Base-by-base conservation (phyloP, 83 land plant species). In the Diphasiastrum complanatum region DNA sequence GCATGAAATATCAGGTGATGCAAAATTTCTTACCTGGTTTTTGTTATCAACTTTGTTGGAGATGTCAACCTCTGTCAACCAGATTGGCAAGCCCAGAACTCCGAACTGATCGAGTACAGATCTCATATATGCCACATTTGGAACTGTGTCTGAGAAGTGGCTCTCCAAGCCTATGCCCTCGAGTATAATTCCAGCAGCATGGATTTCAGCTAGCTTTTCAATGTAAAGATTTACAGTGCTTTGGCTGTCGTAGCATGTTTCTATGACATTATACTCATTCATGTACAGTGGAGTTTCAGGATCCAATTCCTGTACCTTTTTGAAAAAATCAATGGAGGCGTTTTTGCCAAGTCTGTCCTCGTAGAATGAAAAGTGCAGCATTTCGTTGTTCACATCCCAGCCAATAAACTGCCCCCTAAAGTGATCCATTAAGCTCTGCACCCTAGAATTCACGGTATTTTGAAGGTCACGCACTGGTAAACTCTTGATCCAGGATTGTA, bases 331-430 rank as follows among this genome's bases (percentile, higher is more conserved):
- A 31, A 75, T 24, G 2, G 87, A 74, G 26, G 83, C 85, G 35
- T 82, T 64, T 3, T 56, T 27, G 0, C 86, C 85, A 0, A 95
- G 83, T 26, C 78, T 36, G 50, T 80, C 66, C 75, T 83, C 93
- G 43, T 81, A 95, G 78, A 86, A 89, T 36, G 82, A 65, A 51
- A 75, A 91, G 62, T 95, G 99, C 0, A 95, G 80, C 86, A 83
- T 78, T 75, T 95, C 99, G 51, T 95, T 95, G 72, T 75, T 84
- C 23, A 95, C 99, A 53, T 89, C 99, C 86, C 96, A 95, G 62
- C 80, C 89, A n/a, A 72, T 68, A 53, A 95, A 81, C n/a, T 79
- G 73, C 6, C 79, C 87, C 33, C 38, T 61, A 65, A 83, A 89
- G 48, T 68, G 74, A 5, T 12, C 36, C 79, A 89, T 52, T 4